A percentile compares a stretch with the other conserved stretches of the same genome.
Conservation (phyloP, 495 filamentous ascomycete species). For the Xylaria grammica region DNA sequence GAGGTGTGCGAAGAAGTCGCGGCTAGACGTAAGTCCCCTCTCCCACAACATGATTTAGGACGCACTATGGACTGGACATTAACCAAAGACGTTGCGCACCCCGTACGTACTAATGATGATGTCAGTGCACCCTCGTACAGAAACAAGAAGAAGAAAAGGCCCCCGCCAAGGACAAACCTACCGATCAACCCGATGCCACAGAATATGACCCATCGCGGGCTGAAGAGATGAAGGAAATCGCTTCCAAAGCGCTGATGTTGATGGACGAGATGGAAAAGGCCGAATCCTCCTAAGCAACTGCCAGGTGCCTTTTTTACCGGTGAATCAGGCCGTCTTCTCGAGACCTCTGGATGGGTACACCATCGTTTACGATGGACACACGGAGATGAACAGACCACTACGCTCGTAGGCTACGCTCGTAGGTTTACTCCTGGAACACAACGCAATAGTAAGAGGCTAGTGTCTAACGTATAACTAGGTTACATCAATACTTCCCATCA, state of each 20-base stretch:
- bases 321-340: too few species aligned
- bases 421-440: not conserved
- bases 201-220: not conserved
- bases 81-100: not conserved
- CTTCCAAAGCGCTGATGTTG: not conserved
- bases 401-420: too few species aligned
- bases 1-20: slow-evolving; percentile 20
- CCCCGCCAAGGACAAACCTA: not conserved
- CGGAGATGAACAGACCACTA: not conserved
- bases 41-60: not conserved
- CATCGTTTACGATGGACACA: too few species aligned
- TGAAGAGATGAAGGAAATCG: slow-evolving; percentile 2
- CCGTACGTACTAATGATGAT: not conserved
- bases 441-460: too few species aligned
- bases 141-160: not conserved
- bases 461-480: too few species aligned
- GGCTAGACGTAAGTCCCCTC: slow-evolving; percentile 14
- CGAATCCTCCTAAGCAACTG: not conserved
- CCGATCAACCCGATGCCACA: not conserved
- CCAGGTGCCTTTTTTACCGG: not conserved
- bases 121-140: slow-evolving; percentile 18
- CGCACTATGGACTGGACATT: not conserved
- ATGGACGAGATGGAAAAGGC: not conserved
- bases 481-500: too few species aligned
- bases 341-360: not conserved